Percentiles rank a stretch among this genome's conserved stretches.
phyloP scores from a whole-genome alignment of 2,329 filamentous ascomycete species.

The Reticulascus tulasneorum region DNA sequence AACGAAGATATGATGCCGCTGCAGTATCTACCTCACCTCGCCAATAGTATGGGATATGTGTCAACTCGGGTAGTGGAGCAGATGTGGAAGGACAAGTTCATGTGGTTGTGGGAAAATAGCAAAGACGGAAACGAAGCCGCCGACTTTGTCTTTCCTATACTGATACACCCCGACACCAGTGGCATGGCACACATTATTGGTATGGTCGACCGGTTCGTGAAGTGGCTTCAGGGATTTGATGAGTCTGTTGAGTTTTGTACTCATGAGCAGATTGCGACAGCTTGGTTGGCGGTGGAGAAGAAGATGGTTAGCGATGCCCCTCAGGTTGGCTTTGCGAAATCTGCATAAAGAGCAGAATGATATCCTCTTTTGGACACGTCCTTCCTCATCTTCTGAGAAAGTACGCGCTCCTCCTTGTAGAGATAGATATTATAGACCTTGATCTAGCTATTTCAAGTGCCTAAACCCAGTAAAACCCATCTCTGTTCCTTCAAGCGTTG shows the following conservation, averaged over 20 bases:
- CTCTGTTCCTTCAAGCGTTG: no score
- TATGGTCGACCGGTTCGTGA: slow-evolving; percentile 40
- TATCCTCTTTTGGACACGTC: no score
- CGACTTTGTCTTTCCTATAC: slow-evolving; percentile 44
- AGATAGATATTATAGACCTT: no score
- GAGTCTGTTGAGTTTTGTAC: slow-evolving; percentile 40
- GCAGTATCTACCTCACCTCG: slow-evolving; percentile 38
- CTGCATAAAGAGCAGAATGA: no score
- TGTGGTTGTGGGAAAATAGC: slow-evolving; percentile 46
- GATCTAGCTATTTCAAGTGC: no score
- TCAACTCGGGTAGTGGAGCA: slow-evolving; percentile 52
- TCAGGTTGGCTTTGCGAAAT: no score
- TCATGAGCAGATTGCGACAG: slow-evolving; percentile 36
- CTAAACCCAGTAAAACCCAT: no score
- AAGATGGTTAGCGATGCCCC: no score
- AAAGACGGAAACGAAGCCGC: slow-evolving; percentile 22
- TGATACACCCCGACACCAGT: slow-evolving; percentile 55
- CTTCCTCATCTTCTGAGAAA: slow-evolving; percentile 1
- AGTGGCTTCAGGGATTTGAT: slow-evolving; percentile 43
- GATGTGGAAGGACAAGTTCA: slow-evolving; percentile 58
- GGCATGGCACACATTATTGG: slow-evolving; percentile 59
- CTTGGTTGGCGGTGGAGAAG: slow-evolving; percentile 25
- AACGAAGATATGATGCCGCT: slow-evolving; percentile 46
- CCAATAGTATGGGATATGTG: slow-evolving; percentile 56
- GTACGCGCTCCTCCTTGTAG: no score